A percentile compares a stretch with the other conserved stretches of the same genome.
Conservation (phyloP, 1,284 basidiomycete species). For the Sporisorium reilianum region DNA sequence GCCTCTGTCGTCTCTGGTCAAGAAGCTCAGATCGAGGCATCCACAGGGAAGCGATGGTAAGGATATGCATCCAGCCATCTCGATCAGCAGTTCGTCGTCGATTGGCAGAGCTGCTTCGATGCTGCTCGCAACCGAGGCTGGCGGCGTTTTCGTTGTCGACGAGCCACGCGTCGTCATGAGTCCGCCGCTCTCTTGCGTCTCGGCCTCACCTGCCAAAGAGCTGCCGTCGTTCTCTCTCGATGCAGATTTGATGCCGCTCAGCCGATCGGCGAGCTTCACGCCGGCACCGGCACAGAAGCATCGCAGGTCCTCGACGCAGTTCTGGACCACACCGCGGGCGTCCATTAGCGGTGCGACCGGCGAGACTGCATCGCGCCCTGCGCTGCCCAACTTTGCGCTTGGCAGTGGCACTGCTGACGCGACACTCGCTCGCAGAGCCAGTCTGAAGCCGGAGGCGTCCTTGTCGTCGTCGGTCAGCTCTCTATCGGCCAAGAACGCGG, state of each 20-base stretch:
- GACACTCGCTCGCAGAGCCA: slow-evolving; percentile 16
- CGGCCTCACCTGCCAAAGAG: slow-evolving; percentile 38
- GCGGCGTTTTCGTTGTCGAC: slow-evolving; percentile 41
- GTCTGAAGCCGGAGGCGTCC: slow-evolving; percentile 19
- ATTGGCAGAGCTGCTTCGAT: slow-evolving; percentile 38
- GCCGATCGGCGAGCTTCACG: slow-evolving; percentile 34
- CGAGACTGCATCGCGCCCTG: slow-evolving; percentile 9
- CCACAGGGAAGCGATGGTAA: slow-evolving; percentile 48
- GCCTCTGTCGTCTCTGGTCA: slow-evolving; percentile 33
- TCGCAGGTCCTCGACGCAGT: slow-evolving; percentile 42
- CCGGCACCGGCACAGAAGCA: slow-evolving; percentile 37
- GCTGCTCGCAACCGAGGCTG: slow-evolving; percentile 34
- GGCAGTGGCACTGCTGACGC: slow-evolving; percentile 4
- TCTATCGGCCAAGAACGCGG: slow-evolving; percentile 8
- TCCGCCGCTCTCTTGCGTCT: slow-evolving; percentile 44
- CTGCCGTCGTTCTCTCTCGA: slow-evolving; percentile 26
- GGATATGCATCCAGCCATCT: slow-evolving; percentile 45
- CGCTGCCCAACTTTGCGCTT: slow-evolving; percentile 29
- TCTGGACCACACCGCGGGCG: slow-evolving; percentile 39
- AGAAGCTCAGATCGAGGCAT: slow-evolving; percentile 34
- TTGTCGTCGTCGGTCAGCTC: slow-evolving; percentile 31
- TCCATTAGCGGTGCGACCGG: slow-evolving; percentile 17
- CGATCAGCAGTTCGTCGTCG: slow-evolving; percentile 32
- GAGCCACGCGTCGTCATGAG: slow-evolving; percentile 44
- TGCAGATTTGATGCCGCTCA: slow-evolving; percentile 26